A percentile compares a stretch with the other conserved stretches of the same genome.
Conservation (phyloP, 257 asterid genomes). For the Solanum sparsipilum region DNA sequence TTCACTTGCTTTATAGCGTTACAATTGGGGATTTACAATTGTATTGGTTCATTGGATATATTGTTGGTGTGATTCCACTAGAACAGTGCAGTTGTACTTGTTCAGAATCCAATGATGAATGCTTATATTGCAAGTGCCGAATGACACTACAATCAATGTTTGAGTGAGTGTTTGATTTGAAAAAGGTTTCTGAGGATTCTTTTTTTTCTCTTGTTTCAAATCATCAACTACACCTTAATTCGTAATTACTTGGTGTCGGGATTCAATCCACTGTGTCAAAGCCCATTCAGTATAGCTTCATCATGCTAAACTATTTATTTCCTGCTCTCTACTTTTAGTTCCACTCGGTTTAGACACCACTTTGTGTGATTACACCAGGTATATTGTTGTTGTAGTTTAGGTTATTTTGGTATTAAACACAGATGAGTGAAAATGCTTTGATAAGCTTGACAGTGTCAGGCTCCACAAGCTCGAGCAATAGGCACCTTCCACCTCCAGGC, state of each 20-base stretch:
- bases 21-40: neutral
- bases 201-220: neutral
- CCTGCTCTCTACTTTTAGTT: too few relatives aligned
- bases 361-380: neutral
- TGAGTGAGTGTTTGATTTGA: slow-evolving; percentile 8
- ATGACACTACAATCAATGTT: neutral
- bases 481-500: neutral
- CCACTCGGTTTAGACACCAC: too few relatives aligned
- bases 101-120: neutral
- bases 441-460: neutral
- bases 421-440: neutral
- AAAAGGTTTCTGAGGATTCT: slow-evolving; percentile 6
- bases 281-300: neutral
- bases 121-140: neutral
- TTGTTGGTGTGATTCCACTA: neutral
- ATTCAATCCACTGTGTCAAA: neutral
- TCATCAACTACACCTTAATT: neutral
- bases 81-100: neutral
- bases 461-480: neutral
- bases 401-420: neutral
- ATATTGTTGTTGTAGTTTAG: neutral
- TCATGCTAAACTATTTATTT: too few relatives aligned
- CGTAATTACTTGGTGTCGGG: neutral
- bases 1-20: neutral
- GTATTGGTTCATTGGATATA: neutral